Base-by-base conservation (phyloP, 2,329 filamentous ascomycete genomes). In the Apiospora rasikravindrae region DNA sequence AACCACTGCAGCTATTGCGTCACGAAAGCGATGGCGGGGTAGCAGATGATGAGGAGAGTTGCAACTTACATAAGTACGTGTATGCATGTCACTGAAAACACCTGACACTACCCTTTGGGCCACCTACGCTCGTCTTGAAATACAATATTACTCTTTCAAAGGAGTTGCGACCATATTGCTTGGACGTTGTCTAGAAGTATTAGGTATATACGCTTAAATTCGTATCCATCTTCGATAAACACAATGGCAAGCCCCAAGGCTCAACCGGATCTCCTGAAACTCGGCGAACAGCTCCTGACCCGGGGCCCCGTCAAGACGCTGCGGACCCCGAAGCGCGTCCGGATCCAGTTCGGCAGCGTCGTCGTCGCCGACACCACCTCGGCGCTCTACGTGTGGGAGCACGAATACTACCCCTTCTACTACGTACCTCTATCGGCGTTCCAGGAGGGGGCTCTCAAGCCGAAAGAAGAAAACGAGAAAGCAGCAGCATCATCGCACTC, bases 371-470 rank as follows among this genome's bases (percentile, higher is more conserved):
- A 83, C 72, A 81, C 79, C 6, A 79, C 79, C 1, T 72, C 75
- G 4, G 80, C 81, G 22, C 68, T 78, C n/a, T 81, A 76, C 29
- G 79, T 83, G 61, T 83, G 81, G 82, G 82, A 83, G 73, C 79
- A 81, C 53, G 74, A 73, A 19, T 80, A 78, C 69, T 82, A 81
- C 70, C 82, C 81, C 6, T 74, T 74, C 24, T 82, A 79, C 73
- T 83, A 83, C 70, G 24, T 83, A 14, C 81, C 81, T 0, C 37
- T 74, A 26, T 42, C 66, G 0, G 74, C 77, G 7, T 74, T 82
- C 47, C 47, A 71, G 4, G 24, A 49, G 6, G 75, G 74, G 29
- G 66, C 57, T 2, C 74, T 74, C 19, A 51, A 4, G 37, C 70
- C 5, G 44, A 19, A 67, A 42, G 61, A 42, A 24, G 26, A 33